Conservation (phyloP, 2,329 filamentous ascomycete species). For the Aspergillus uvarum region DNA sequence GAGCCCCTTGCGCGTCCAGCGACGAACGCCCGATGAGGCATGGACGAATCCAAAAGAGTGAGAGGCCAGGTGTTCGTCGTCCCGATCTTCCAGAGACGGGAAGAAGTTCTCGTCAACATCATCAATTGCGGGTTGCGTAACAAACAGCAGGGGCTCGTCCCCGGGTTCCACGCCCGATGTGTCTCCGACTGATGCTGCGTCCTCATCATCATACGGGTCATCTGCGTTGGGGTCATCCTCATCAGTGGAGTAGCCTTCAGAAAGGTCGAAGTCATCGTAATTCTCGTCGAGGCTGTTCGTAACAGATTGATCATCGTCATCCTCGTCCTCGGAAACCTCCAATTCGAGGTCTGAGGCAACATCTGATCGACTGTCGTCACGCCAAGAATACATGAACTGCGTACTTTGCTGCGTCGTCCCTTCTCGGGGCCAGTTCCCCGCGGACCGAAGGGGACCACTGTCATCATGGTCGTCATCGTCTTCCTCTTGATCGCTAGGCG, state of each 20-base stretch:
- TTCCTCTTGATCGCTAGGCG: conserved; percentile 57
- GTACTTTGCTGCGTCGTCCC: conserved; percentile 22
- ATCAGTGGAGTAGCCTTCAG: conserved; percentile 52
- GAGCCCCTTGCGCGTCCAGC: conserved; percentile 68
- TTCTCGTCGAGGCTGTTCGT: conserved; percentile 38
- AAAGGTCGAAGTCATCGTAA: conserved; percentile 46
- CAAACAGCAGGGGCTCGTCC: conserved; percentile 72
- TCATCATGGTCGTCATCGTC: conserved; percentile 40
- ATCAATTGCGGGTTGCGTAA: conserved; percentile 90
- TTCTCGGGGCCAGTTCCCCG: conserved; percentile 40
- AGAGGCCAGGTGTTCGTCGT: conserved; percentile 77
- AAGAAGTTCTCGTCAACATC: conserved; percentile 83
- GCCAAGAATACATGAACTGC: conserved; percentile 40
- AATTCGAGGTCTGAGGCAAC: conserved; percentile 40
- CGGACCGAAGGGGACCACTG: conserved; percentile 44
- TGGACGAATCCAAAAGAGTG: conserved; percentile 81
- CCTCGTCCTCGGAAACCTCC: conserved; percentile 56
- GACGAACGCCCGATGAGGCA: conserved; percentile 83
- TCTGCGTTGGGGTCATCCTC: conserved; percentile 50
- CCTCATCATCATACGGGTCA: conserved; percentile 56
- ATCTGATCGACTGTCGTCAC: conserved; percentile 41
- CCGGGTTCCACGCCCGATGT: conserved; percentile 74
- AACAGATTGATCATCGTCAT: conserved; percentile 42
- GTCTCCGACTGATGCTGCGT: conserved; percentile 64
- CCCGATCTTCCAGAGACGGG: conserved; percentile 70